A percentile compares a stretch with the other conserved stretches of the same genome.
Evolutionary conservation across 345 rosid species (phyloP).

Genomic region (Diplotaxis tenuifolia): DNA sequence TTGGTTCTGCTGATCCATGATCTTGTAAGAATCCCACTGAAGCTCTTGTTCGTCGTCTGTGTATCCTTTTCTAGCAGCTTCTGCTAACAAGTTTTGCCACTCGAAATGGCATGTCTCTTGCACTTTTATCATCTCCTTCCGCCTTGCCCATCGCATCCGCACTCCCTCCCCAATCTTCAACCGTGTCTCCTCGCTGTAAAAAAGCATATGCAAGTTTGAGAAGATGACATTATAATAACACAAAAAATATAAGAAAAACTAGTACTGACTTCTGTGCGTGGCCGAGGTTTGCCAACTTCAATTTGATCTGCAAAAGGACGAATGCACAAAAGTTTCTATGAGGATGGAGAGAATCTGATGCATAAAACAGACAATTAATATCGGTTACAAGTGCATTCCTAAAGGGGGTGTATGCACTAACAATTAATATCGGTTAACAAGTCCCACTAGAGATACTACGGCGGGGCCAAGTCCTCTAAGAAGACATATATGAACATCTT

Average conservation of each 20-base stretch:
- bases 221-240: not conserved
- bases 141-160: slow-evolving; percentile 74
- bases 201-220: too few species aligned
- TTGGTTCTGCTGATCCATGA: slow-evolving; percentile 54
- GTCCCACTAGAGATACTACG: slow-evolving; percentile 7
- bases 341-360: slow-evolving; percentile 7
- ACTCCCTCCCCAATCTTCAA: slow-evolving; percentile 71
- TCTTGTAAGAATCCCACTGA: slow-evolving; percentile 75
- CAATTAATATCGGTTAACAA: not conserved
- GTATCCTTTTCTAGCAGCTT: slow-evolving; percentile 67
- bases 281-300: slow-evolving; percentile 73
- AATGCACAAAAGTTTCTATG: slow-evolving; percentile 24
- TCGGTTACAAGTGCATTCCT: not conserved
- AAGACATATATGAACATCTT: slow-evolving; percentile 45
- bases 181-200: slow-evolving; percentile 75
- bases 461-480: slow-evolving; percentile 27
- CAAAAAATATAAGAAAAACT: not conserved
- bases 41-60: slow-evolving; percentile 65
- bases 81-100: slow-evolving; percentile 92
- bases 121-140: slow-evolving; percentile 54
- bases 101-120: slow-evolving; percentile 72
- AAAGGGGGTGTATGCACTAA: too few species aligned
- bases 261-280: slow-evolving; percentile 75
- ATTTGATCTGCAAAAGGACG: slow-evolving; percentile 58
- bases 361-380: slow-evolving; percentile 14